Percentiles rank a stretch among this genome's conserved stretches.
Conservation (phyloP, 257 asterid species). For the Solanum bulbocastanum region DNA sequence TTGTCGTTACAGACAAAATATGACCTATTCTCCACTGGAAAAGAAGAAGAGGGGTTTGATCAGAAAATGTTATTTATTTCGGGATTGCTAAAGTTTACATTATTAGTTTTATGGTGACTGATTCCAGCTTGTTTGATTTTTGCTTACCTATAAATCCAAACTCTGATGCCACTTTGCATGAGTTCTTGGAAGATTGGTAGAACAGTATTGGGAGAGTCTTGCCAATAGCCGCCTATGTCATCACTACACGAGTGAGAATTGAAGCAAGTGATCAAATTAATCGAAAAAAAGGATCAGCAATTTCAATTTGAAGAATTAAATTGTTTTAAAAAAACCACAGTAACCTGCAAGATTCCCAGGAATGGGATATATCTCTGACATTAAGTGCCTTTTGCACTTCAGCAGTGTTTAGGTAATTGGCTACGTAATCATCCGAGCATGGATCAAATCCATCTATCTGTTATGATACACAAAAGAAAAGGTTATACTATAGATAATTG, state of each 20-base stretch:
- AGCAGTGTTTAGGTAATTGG: slow-evolving; percentile 29
- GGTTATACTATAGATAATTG: neutral
- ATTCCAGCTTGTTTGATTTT: neutral
- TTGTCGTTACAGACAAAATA: slow-evolving; percentile 47
- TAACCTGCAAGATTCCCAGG: slow-evolving; percentile 46
- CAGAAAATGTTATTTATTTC: neutral
- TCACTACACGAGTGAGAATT: neutral
- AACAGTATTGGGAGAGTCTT: slow-evolving; percentile 32
- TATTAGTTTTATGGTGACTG: neutral
- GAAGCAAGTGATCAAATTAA: neutral
- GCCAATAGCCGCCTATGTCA: slow-evolving; percentile 6
- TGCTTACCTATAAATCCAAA: slow-evolving; percentile 45
- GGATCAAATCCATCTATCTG: slow-evolving; percentile 47
- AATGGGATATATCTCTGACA: slow-evolving; percentile 26
- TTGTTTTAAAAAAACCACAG: neutral
- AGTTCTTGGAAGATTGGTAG: slow-evolving; percentile 40
- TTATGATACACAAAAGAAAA: neutral
- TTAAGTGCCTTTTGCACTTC: slow-evolving; percentile 47
- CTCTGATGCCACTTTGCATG: slow-evolving; percentile 36
- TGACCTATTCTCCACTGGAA: slow-evolving; percentile 57
- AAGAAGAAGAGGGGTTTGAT: neutral
- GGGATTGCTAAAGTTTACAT: neutral
- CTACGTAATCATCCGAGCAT: slow-evolving; percentile 27
- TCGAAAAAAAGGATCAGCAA: neutral
- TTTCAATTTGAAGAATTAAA: neutral